Evolutionary conservation across 1,139 yeast genomes (phyloP), one percentile per base, ranked within the genome.

Genomic region (Yamadazyma aaseri): DNA sequence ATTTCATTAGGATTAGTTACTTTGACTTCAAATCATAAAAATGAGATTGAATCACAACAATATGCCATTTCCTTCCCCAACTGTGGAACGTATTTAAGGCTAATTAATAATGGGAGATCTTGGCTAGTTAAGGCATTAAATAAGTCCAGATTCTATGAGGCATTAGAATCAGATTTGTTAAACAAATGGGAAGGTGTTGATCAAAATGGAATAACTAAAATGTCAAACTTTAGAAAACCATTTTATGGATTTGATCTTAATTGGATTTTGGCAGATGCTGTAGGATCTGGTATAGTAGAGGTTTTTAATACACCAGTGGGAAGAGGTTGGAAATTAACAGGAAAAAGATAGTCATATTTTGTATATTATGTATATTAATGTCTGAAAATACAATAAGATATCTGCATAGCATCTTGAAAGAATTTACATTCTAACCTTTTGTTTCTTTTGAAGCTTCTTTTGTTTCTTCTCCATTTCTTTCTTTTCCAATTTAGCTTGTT

Each of bases 401-500:
- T 12, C 6, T 11, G 17, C n/a, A n/a, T n/a, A n/a, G n/a, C n/a
- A n/a, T n/a, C n/a, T n/a, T n/a, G n/a, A n/a, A n/a, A n/a, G n/a
- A n/a, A 16, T 9, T 50, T 54, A 66, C 62, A 63, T 59, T 52
- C 60, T 64, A 30, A 63, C 55, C 53, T 56, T 66, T 49, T 63
- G 69, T 51, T 66, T 69, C 55, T 54, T 69, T 49, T 57, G 65
- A 44, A 56, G 52, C 49, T 66, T 68, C 53, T 63, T 68, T 44
- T 64, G 70, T 51, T 55, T 67, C 57, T 59, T 65, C 42, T 65
- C 72, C 35, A 50, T 44, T 22, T 71, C 73, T 65, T 81, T 86
- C 65, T 78, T 83, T 50, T 85, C 94, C 36, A 75, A 60, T 63
- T 82, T 86, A 49, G 80, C 79, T 58, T 79, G 86, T 52, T 81